Evolutionary conservation across 257 asterid species (phyloP).

Genomic region (Scutellaria baicalensis): DNA sequence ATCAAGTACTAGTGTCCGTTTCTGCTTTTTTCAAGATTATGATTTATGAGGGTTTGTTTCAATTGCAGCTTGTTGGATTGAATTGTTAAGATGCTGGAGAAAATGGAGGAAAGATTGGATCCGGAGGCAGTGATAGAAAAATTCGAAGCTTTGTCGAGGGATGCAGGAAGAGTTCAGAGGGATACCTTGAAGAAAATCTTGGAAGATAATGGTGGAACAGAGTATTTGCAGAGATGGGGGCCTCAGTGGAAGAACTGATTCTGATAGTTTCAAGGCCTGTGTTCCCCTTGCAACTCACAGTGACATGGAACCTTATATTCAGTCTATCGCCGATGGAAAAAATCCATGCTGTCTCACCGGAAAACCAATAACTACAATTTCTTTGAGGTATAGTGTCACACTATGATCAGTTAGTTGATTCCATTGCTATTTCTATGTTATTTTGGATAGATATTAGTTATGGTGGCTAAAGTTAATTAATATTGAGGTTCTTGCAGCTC

Average conservation of each 20-base stretch:
- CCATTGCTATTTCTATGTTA: no score
- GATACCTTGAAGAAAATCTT: conserved; percentile 70
- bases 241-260: conserved; percentile 68
- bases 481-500: conserved; percentile 52
- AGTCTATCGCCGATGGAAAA: conserved; percentile 70
- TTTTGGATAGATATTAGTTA: neutral
- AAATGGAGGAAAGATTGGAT: conserved; percentile 53
- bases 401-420: neutral
- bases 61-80: conserved; percentile 12
- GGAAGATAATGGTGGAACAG: conserved; percentile 70
- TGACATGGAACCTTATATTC: conserved; percentile 81
- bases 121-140: conserved; percentile 57
- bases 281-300: conserved; percentile 67
- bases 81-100: conserved; percentile 47
- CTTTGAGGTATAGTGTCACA: conserved; percentile 52
- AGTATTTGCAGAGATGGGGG: conserved; percentile 70
- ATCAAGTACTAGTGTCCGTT: neutral
- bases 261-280: conserved; percentile 47
- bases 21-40: neutral
- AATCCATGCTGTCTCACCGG: conserved; percentile 54
- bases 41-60: neutral
- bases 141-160: conserved; percentile 61
- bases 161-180: conserved; percentile 65
- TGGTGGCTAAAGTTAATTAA: neutral
- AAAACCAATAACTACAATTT: conserved; percentile 75